These are phyloP conservation scores for Penicillium soppii DNA, from an alignment of 495 filamentous ascomycete species.

Conservation along the genomic window DNA sequence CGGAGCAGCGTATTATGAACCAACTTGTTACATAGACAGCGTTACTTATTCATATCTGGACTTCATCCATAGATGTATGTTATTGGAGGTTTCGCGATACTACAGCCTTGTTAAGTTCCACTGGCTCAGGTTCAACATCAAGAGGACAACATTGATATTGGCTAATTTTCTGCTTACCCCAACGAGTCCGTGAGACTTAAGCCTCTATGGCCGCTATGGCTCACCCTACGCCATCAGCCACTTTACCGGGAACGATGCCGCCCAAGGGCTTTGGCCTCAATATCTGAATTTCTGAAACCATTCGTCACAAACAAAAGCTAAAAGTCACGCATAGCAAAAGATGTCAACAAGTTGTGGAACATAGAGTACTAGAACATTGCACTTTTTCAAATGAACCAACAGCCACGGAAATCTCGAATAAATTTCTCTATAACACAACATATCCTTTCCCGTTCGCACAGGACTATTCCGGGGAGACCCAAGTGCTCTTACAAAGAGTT, in stretches of 20 bases:
- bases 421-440: not conserved
- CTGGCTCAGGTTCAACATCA: too few relatives aligned
- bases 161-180: too few relatives aligned
- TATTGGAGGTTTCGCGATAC: too few relatives aligned
- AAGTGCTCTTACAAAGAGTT: not conserved
- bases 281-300: not conserved
- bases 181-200: too few relatives aligned
- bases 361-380: not conserved
- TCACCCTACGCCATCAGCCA: not conserved
- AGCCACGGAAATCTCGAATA: not conserved
- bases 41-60: too few relatives aligned
- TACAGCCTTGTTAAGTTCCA: too few relatives aligned
- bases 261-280: not conserved
- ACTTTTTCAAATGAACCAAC: not conserved
- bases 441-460: not conserved
- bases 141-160: too few relatives aligned
- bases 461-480: not conserved
- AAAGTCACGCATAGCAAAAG: too few relatives aligned
- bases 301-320: not conserved
- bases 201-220: not conserved
- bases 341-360: too few relatives aligned
- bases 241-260: not conserved
- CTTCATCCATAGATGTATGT: too few relatives aligned
- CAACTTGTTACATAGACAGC: too few relatives aligned
- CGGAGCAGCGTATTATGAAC: too few relatives aligned